phyloP scores from a whole-genome alignment of 495 filamentous ascomycete genomes.

The Penicillium cosmopolitanum region DNA sequence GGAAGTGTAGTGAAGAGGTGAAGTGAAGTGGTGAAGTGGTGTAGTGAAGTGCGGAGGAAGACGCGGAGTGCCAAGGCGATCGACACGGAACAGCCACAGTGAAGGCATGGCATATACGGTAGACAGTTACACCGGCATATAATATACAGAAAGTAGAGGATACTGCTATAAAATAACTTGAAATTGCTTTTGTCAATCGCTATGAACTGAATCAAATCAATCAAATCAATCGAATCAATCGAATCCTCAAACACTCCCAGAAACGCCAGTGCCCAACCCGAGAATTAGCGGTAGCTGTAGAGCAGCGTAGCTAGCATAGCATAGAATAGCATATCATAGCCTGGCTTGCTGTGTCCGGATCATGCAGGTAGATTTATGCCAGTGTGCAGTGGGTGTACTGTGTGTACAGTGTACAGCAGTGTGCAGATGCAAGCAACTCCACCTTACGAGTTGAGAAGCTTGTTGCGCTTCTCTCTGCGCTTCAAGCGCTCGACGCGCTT shows the following conservation, averaged over 20 bases:
- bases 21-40: background rate
- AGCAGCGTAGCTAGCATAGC: background rate
- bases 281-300: background rate
- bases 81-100: background rate
- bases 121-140: too few relatives aligned
- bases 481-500: slow-evolving; percentile 92
- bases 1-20: slow-evolving; percentile 4
- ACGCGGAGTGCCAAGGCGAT: background rate
- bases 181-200: background rate
- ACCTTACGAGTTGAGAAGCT: slow-evolving; percentile 84
- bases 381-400: background rate
- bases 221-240: background rate
- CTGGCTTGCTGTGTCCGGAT: too few relatives aligned
- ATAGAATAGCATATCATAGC: background rate
- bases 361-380: background rate
- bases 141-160: too few relatives aligned
- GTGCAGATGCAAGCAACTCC: too few relatives aligned
- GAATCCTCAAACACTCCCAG: background rate
- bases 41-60: slow-evolving; percentile 6
- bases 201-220: background rate
- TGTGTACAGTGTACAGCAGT: background rate
- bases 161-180: too few relatives aligned
- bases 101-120: too few relatives aligned
- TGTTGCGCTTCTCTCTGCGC: slow-evolving; percentile 96
- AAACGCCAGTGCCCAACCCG: background rate